phyloP scores from a whole-genome alignment of 805 yeast genomes.

The Candida peoriensis region DNA sequence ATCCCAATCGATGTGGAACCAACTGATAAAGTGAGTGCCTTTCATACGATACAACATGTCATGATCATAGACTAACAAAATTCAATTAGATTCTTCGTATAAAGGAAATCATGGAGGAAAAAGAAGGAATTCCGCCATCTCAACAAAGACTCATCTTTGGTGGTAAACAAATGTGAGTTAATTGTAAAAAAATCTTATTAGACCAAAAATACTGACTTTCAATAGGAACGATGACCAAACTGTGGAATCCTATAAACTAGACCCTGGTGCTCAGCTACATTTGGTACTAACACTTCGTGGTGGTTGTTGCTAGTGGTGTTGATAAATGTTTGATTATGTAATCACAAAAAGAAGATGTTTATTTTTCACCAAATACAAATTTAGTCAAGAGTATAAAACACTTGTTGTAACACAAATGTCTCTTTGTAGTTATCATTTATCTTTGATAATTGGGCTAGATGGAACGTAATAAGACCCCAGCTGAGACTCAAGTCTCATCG shows the following conservation, averaged over 20 bases:
- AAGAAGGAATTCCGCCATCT: slow-evolving; percentile 94
- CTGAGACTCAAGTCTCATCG: slow-evolving; percentile 55
- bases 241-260: slow-evolving; percentile 66
- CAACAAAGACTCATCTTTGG: slow-evolving; percentile 89
- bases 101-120: slow-evolving; percentile 90
- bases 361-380: not conserved
- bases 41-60: not conserved
- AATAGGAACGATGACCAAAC: slow-evolving; percentile 68
- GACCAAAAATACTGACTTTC: slow-evolving; percentile 4
- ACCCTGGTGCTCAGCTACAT: slow-evolving; percentile 83
- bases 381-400: not conserved
- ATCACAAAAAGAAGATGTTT: not conserved
- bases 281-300: slow-evolving; percentile 92
- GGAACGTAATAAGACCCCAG: slow-evolving; percentile 38
- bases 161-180: slow-evolving; percentile 80
- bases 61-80: slow-evolving; percentile 24
- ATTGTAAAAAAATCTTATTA: not conserved
- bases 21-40: slow-evolving; percentile 48
- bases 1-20: slow-evolving; percentile 73
- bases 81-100: slow-evolving; percentile 51
- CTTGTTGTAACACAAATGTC: too few relatives aligned
- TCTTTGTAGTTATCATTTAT: not conserved
- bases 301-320: slow-evolving; percentile 37
- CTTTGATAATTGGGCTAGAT: not conserved
- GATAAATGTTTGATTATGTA: slow-evolving; percentile 3